Evolutionary conservation across 2,329 filamentous ascomycete genomes (phyloP).

Genomic region (Alternaria incomplexa): DNA sequence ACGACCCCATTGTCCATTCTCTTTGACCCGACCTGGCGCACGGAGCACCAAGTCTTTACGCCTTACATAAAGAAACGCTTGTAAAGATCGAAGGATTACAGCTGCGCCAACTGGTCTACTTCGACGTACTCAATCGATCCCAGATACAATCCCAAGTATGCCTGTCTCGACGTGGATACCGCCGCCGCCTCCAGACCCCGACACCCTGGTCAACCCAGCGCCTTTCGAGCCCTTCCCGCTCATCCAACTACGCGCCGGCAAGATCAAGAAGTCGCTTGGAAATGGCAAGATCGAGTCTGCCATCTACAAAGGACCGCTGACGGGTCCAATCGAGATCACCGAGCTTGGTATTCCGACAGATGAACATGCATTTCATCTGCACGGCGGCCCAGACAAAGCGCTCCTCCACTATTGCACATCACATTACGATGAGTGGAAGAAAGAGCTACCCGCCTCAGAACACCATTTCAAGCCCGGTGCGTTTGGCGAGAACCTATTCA

Average conservation of each 20-base stretch:
- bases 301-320: slow-evolving; percentile 61
- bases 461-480: slow-evolving; percentile 62
- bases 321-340: slow-evolving; percentile 55
- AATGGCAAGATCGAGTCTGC: slow-evolving; percentile 58
- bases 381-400: slow-evolving; percentile 69
- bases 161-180: slow-evolving; percentile 24
- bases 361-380: slow-evolving; percentile 67
- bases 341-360: slow-evolving; percentile 63
- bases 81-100: neutral
- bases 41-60: neutral
- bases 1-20: neutral
- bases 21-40: neutral
- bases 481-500: slow-evolving; percentile 71
- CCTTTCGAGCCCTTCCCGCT: slow-evolving; percentile 54
- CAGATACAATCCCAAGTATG: slow-evolving; percentile 10
- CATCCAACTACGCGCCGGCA: slow-evolving; percentile 63
- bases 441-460: slow-evolving; percentile 59
- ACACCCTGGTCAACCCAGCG: slow-evolving; percentile 25
- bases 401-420: slow-evolving; percentile 66
- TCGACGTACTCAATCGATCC: neutral
- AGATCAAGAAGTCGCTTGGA: slow-evolving; percentile 61
- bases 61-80: neutral
- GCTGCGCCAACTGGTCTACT: neutral
- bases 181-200: slow-evolving; percentile 28
- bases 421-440: slow-evolving; percentile 64